phyloP scores from a whole-genome alignment of 139 green algal species.

The Edaphochlamys debaryana region DNA sequence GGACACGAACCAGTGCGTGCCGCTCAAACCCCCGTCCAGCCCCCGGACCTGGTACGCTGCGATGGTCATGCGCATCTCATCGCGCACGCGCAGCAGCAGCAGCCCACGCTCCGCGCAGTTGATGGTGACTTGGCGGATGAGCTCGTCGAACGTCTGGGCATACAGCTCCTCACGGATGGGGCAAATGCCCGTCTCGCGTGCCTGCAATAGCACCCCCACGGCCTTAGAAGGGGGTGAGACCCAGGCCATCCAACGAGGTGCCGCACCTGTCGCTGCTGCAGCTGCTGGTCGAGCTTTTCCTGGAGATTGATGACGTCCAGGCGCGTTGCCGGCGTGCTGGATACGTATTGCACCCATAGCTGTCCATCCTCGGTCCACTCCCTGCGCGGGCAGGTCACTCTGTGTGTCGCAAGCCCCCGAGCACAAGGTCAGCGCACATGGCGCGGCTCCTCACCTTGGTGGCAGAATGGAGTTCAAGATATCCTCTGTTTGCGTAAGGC shows the following conservation, averaged over 20 bases:
- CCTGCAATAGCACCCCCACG: constrained; percentile 68
- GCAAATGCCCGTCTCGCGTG: constrained; percentile 89
- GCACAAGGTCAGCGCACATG: neutral
- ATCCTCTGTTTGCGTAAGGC: constrained; percentile 84
- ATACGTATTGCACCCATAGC: constrained; percentile 92
- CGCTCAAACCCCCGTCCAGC: no score
- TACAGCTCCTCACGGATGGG: constrained; percentile 92
- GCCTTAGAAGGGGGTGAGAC: no score
- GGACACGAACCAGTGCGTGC: no score
- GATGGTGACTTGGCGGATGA: constrained; percentile 86
- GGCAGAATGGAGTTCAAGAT: constrained; percentile 91
- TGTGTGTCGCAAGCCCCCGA: neutral
- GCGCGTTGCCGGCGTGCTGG: constrained; percentile 80
- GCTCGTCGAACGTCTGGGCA: constrained; percentile 85
- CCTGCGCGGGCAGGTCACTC: constrained; percentile 42
- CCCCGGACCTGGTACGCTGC: constrained; percentile 79
- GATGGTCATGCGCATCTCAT: constrained; percentile 90
- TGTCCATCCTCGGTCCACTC: constrained; percentile 88
- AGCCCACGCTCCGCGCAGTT: constrained; percentile 89
- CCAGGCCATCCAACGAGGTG: no score
- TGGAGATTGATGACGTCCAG: constrained; percentile 91
- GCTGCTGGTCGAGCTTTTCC: constrained; percentile 87
- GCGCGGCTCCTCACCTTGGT: constrained; percentile 65
- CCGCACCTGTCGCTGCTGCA: constrained; percentile 81
- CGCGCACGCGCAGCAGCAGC: constrained; percentile 83